Conservation (phyloP, 805 yeast genomes). For the Saccharomycopsis capsularis region DNA sequence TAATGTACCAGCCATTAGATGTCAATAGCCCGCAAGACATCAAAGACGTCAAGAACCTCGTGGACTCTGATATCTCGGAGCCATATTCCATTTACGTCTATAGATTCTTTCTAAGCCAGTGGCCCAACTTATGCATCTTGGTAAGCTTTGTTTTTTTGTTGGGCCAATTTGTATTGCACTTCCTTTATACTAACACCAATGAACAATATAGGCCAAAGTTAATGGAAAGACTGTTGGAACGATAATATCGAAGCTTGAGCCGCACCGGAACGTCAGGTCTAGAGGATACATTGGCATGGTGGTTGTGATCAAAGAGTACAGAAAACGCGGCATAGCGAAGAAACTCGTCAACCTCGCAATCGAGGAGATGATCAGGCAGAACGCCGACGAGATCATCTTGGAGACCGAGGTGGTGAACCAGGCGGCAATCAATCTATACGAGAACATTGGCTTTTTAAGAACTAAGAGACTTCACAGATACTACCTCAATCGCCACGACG, state of each 20-base stretch:
- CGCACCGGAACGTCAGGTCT: slow-evolving; percentile 62
- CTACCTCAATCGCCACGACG: slow-evolving; percentile 89
- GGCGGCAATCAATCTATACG: slow-evolving; percentile 65
- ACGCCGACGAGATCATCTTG: slow-evolving; percentile 84
- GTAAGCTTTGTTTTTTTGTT: slow-evolving; percentile 37
- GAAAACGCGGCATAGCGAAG: slow-evolving; percentile 82
- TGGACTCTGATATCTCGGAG: slow-evolving; percentile 74
- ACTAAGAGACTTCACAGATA: slow-evolving; percentile 76
- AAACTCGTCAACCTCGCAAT: slow-evolving; percentile 56
- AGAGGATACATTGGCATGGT: slow-evolving; percentile 97
- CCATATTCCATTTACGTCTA: slow-evolving; percentile 94
- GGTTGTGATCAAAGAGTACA: slow-evolving; percentile 63
- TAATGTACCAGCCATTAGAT: slow-evolving; percentile 25
- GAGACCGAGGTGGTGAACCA: slow-evolving; percentile 84
- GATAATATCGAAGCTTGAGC: slow-evolving; percentile 73
- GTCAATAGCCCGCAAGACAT: slow-evolving; percentile 35
- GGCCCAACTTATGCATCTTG: slow-evolving; percentile 80
- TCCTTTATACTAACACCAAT: not conserved
- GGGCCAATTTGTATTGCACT: not conserved
- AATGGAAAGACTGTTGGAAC: slow-evolving; percentile 58
- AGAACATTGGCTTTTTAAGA: slow-evolving; percentile 67
- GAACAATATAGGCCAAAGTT: slow-evolving; percentile 19
- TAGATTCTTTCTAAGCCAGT: slow-evolving; percentile 77
- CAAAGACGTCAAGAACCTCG: slow-evolving; percentile 45
- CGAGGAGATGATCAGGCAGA: slow-evolving; percentile 51